These are phyloP conservation scores for Raphanus sativus DNA, from an alignment of 345 rosid genomes.

Conservation along the genomic window DNA sequence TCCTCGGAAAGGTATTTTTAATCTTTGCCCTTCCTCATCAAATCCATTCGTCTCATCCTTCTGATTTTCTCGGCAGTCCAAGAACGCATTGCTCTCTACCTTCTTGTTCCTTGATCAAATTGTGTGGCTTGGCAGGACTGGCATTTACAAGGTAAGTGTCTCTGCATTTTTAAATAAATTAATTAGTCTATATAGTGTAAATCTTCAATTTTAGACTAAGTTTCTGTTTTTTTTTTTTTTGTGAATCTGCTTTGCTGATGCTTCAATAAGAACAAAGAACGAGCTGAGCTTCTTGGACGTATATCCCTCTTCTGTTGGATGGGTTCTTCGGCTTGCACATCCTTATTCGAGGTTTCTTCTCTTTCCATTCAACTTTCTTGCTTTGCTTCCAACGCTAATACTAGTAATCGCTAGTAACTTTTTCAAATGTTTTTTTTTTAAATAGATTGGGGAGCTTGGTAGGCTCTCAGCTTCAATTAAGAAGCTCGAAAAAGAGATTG, in stretches of 20 bases:
- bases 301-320: constrained; percentile 95
- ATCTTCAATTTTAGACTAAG: background rate
- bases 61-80: constrained; percentile 55
- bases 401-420: background rate
- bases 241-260: background rate
- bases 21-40: background rate
- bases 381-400: background rate
- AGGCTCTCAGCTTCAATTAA: constrained; percentile 80
- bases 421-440: background rate
- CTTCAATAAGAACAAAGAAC: constrained; percentile 75
- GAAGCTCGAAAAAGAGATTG: constrained; percentile 72
- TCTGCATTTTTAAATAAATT: constrained; percentile 3
- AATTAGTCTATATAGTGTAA: background rate
- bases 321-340: constrained; percentile 82
- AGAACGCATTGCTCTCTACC: constrained; percentile 83
- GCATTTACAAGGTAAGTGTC: constrained; percentile 70
- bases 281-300: constrained; percentile 72
- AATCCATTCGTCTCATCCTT: background rate
- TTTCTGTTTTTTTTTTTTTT: background rate
- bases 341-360: constrained; percentile 80
- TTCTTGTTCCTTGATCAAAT: constrained; percentile 97
- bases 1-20: constrained; percentile 73
- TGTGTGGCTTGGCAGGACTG: constrained; percentile 89
- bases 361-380: background rate
- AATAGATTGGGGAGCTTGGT: constrained; percentile 81